Base-by-base conservation (phyloP, 2,329 filamentous ascomycete genomes). In the Pestalotiopsis sp. region DNA sequence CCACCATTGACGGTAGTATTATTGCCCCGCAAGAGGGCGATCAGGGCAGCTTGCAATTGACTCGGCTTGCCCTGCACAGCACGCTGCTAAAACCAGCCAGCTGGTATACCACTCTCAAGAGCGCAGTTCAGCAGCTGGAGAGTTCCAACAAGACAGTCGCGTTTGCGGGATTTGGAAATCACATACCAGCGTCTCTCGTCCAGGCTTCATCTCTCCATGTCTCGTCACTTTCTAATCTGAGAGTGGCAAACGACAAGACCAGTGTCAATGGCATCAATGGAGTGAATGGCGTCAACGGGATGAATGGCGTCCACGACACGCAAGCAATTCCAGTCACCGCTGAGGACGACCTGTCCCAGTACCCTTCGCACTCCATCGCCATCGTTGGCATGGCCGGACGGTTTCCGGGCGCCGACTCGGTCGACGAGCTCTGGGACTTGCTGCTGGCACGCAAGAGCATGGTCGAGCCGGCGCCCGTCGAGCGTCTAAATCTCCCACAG, bases 321-420 rank as follows among this genome's bases (percentile, higher is more conserved):
- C 31, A 9, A 31, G 31, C 31, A 31, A 31, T 31, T 31, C 31
- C 31, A 7, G 31, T 31, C 31, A 31, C 31, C 1, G 7, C 31
- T 2, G 31, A 31, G 31, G 31, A 31, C 27, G 25, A 62, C 27
- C 4, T 39, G 4, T 39, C 59, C n/a, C 49, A 70, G 25, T 69
- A 71, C n/a, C 68, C 69, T 41, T 5, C 70, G 14, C 66, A 74
- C 41, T 75, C 74, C 36, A 77, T 80, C 13, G 79, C 79, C 1
- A 71, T 81, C 14, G 70, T 80, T 7, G 78, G 79, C 2, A 80
- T 80, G 78, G 71, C 78, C 2, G 75, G 76, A 31, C 70, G 76
- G 1, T 74, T 80, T 12, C 73, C 79, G 1, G 77, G 77, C 2
- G 77, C 75, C 1, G 76, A 77, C 17, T 69, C 72, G 4, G 69